Conservation (phyloP, 208 protist species). For the Trichomonas vaginalis region DNA sequence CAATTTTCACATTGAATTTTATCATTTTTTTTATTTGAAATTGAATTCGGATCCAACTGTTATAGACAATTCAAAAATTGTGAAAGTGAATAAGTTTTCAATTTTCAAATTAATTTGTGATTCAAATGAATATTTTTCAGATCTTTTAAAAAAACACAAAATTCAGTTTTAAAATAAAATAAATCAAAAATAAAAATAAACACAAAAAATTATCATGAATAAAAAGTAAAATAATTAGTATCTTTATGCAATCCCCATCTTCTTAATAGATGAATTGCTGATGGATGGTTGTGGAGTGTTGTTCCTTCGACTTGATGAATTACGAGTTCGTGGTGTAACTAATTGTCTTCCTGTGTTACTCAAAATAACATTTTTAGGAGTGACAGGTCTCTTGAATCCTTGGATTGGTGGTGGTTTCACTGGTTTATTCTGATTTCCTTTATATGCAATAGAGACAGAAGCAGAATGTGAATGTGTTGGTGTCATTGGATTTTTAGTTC, state of each 20-base stretch:
- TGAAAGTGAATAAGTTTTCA: too few species aligned
- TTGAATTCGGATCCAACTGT: too few species aligned
- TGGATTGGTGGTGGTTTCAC: background rate
- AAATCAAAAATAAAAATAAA: too few species aligned
- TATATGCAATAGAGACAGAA: background rate
- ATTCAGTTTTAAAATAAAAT: too few species aligned
- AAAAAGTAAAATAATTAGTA: background rate
- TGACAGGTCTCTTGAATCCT: background rate
- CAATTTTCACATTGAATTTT: too few species aligned
- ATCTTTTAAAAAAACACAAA: too few species aligned
- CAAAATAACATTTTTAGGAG: background rate
- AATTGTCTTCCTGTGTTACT: background rate
- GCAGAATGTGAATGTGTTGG: background rate
- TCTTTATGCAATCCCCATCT: background rate
- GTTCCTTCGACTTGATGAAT: background rate
- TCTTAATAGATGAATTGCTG: background rate
- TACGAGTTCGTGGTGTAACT: background rate
- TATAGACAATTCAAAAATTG: too few species aligned
- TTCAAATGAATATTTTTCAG: too few species aligned
- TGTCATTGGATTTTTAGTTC: background rate
- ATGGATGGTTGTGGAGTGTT: background rate
- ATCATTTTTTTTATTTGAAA: too few species aligned
- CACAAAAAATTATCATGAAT: background rate
- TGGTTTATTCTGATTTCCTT: background rate
- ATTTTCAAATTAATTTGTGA: too few species aligned